Base-by-base conservation (phyloP, 108 stramenopile genomes). In the Mediolabrus comicus region DNA sequence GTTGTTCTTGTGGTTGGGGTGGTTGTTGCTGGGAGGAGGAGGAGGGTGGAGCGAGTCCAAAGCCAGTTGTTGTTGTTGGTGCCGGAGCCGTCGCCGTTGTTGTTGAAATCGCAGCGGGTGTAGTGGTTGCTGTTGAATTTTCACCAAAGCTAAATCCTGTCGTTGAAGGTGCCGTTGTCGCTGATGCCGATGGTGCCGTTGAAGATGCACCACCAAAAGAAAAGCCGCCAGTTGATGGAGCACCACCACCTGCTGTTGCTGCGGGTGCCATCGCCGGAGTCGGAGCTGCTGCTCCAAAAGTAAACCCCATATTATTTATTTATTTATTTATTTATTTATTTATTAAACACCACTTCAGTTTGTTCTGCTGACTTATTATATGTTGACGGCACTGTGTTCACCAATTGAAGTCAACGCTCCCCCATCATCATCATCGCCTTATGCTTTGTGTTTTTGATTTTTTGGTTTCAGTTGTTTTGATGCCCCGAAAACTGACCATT, bases 151-250 rank as follows among this genome's bases (percentile, higher is more conserved):
- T n/a, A n/a, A n/a, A n/a, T n/a, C n/a, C 6, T 32, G 74, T 43
- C 34, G 74, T n/a, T 26, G 59, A 24, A 32, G 74, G n/a, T 9
- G 67, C 29, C 14, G 74, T 35, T 11, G 58, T 16, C 6, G 32
- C 28, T 17, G 51, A 22, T 39, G 71, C 27, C n/a, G 59, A 25
- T 10, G 60, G 8, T 60, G 31, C 34, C 31, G 27, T 24, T 59
- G 53, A 55, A 27, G 53, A 27, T 59, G 68, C 33, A 35, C 14
- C 72, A 59, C 72, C 72, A 59, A 74, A 74, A 12, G 33, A 41
- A 46, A 56, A 59, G 39, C 62, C 71, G n/a, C 62, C 62, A 17
- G 69, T 36, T 16, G 71, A n/a, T 1, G 63, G 46, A 59, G 65
- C 41, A 39, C 28, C 53, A 14, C 63, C 22, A 12, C 51, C 65